phyloP scores from a whole-genome alignment of 148 eudicot species.

The Amaranthus cruentus region DNA sequence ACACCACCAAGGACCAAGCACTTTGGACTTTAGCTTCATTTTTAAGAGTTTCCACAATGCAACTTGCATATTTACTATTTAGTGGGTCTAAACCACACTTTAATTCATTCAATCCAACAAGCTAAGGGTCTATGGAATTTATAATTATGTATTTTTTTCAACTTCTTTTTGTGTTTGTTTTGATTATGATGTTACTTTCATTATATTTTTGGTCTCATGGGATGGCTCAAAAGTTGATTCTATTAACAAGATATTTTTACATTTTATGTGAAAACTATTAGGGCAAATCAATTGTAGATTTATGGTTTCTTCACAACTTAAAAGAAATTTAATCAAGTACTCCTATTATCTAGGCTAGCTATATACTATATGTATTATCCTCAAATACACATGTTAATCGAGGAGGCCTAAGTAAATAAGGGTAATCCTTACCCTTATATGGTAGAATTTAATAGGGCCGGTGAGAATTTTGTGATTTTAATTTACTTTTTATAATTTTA shows the following conservation, averaged over 20 bases:
- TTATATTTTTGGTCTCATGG: slow-evolving; percentile 5
- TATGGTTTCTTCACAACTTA: too few species aligned
- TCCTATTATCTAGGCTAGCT: too few species aligned
- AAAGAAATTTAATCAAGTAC: too few species aligned
- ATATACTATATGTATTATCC: too few species aligned
- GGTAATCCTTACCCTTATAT: too few species aligned
- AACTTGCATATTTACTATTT: slow-evolving; percentile 15
- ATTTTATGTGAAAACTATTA: neutral
- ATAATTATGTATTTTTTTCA: neutral
- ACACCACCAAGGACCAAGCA: slow-evolving; percentile 20
- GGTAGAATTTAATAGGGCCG: too few species aligned
- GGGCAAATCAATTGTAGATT: neutral
- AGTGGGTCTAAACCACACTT: slow-evolving; percentile 18
- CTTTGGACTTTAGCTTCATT: slow-evolving; percentile 15
- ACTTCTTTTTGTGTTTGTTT: neutral
- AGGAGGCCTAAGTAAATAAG: too few species aligned
- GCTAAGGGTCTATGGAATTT: neutral
- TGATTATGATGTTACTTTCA: neutral
- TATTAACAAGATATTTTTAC: neutral
- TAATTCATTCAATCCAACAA: neutral
- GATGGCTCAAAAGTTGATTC: neutral
- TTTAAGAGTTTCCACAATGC: slow-evolving; percentile 2
- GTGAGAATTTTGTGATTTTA: too few species aligned
- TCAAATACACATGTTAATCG: too few species aligned
- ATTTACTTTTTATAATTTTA: too few species aligned